Evolutionary conservation across 108 stramenopile genomes (phyloP).

Genomic region (Cyclotella cryptica): DNA sequence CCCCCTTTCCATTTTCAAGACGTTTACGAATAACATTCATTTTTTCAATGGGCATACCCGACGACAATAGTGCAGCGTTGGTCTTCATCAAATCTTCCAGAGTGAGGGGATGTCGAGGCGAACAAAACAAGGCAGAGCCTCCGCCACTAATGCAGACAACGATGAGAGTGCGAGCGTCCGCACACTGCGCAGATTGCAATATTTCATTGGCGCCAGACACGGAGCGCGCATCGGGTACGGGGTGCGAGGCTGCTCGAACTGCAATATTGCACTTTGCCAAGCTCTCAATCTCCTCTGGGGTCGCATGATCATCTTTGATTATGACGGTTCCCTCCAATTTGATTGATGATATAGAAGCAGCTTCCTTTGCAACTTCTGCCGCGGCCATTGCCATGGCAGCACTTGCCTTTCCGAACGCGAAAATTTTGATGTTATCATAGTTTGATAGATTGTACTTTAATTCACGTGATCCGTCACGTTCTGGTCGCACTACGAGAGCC

Average conservation of each 20-base stretch:
- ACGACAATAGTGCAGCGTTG: conserved; percentile 67
- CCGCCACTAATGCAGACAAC: conserved; percentile 85
- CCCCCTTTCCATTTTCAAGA: conserved; percentile 83
- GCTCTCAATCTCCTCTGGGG: conserved; percentile 57
- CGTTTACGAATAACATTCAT: conserved; percentile 88
- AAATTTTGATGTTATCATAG: conserved; percentile 69
- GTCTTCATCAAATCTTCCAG: conserved; percentile 66
- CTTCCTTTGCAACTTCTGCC: conserved; percentile 51
- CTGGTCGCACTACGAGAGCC: conserved; percentile 15
- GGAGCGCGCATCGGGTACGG: conserved; percentile 83
- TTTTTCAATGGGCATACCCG: conserved; percentile 84
- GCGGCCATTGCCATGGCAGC: conserved; percentile 81
- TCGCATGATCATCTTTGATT: conserved; percentile 88
- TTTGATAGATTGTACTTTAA: conserved; percentile 50
- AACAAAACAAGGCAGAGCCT: conserved; percentile 85
- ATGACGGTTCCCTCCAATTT: conserved; percentile 71
- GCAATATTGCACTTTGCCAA: conserved; percentile 53
- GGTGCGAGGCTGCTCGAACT: conserved; percentile 77
- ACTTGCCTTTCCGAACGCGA: conserved; percentile 86
- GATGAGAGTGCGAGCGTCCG: conserved; percentile 61
- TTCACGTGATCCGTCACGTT: conserved; percentile 14
- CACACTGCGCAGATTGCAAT: conserved; percentile 49
- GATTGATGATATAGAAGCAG: conserved; percentile 1
- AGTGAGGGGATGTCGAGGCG: conserved; percentile 63
- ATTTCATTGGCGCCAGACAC: conserved; percentile 64